Conservation (phyloP, 2,329 filamentous ascomycete species). For the Fusarium verticillioides region DNA sequence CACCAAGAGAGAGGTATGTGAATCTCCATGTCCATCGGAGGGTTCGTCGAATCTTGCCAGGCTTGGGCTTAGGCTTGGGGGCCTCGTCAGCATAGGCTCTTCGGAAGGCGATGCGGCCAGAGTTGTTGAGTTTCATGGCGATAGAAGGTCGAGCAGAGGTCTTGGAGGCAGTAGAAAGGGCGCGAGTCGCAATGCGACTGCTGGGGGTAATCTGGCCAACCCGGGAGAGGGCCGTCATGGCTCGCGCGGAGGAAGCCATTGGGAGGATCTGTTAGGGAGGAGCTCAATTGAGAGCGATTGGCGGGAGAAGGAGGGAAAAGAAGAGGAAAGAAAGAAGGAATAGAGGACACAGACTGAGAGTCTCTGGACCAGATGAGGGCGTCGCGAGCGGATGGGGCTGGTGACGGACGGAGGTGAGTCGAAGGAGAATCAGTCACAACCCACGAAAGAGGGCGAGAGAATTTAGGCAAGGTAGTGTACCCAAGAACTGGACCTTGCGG, state of each 20-base stretch:
- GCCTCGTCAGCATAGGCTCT: conserved; percentile 64
- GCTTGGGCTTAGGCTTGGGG: conserved; percentile 59
- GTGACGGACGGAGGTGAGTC: conserved; percentile 39
- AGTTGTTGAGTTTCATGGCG: conserved; percentile 50
- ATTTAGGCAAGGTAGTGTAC: conserved; percentile 25
- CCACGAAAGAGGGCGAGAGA: conserved; percentile 35
- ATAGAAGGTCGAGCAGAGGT: conserved; percentile 47
- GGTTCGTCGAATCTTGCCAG: conserved; percentile 71
- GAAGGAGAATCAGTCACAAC: conserved; percentile 38
- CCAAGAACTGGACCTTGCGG: conserved; percentile 19
- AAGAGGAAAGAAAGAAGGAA: conserved; percentile 13
- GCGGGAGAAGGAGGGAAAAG: conserved; percentile 1
- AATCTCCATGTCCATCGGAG: conserved; percentile 87
- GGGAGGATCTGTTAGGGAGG: conserved; percentile 35
- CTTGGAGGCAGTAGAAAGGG: conserved; percentile 49
- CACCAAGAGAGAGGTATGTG: conserved; percentile 79
- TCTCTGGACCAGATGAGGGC: conserved; percentile 37
- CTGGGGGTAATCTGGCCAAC: conserved; percentile 46
- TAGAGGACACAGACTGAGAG: conserved; percentile 27
- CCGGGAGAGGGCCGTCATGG: conserved; percentile 52
- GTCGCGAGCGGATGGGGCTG: conserved; percentile 32
- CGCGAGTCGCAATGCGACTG: conserved; percentile 47
- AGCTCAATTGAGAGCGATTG: conserved; percentile 44
- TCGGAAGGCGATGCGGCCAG: conserved; percentile 55
- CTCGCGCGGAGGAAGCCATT: conserved; percentile 61